Percentiles rank a stretch among this genome's conserved stretches.
Conservation (phyloP, 176 grass and related monocot species). For the Tuctoria greenei region DNA sequence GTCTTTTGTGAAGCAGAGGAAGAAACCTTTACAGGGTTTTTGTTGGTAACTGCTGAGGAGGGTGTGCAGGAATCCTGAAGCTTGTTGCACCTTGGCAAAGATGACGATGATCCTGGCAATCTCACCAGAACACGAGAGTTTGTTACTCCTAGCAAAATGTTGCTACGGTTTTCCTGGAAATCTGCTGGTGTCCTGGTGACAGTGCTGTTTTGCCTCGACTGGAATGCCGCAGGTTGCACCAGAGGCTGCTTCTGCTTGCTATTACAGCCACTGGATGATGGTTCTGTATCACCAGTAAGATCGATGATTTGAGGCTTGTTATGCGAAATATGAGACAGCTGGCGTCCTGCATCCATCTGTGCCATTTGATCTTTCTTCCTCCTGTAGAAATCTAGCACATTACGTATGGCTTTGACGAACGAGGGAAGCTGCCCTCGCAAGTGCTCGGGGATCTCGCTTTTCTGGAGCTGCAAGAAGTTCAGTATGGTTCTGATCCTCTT, state of each 20-base stretch:
- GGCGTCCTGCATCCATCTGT: background rate
- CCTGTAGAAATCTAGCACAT: background rate
- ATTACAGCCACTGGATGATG: background rate
- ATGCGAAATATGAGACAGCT: constrained; percentile 1
- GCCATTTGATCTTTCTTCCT: background rate
- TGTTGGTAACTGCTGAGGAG: background rate
- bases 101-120: background rate
- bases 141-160: constrained; percentile 2
- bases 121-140: background rate
- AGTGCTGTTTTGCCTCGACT: background rate
- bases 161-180: background rate
- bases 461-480: constrained; percentile 8
- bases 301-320: background rate
- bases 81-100: background rate
- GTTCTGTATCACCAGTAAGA: background rate
- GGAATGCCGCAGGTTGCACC: background rate
- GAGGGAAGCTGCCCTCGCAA: background rate
- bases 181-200: background rate
- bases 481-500: background rate
- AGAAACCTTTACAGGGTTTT: background rate
- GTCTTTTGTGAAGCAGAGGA: too few relatives aligned
- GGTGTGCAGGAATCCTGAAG: background rate
- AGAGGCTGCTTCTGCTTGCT: constrained; percentile 9
- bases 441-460: background rate
- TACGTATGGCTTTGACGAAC: background rate